phyloP scores from a whole-genome alignment of 371 early-diverging fungal genomes.

The Lichtheimia hyalospora region DNA sequence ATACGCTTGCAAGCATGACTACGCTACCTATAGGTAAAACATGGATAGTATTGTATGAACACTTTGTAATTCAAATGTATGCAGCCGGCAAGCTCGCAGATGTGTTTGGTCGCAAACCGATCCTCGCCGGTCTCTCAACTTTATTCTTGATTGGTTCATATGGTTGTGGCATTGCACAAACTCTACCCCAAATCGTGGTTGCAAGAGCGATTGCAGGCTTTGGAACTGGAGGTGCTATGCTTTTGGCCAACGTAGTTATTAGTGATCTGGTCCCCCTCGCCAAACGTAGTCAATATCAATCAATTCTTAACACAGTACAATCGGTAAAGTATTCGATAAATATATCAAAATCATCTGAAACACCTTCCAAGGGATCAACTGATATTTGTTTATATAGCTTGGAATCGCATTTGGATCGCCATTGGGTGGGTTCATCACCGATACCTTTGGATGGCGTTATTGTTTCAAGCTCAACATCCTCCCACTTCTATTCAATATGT shows the following conservation, averaged over 20 bases:
- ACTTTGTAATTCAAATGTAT: too few relatives aligned
- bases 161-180: slow-evolving; percentile 54
- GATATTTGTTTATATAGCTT: too few relatives aligned
- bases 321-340: slow-evolving; percentile 22
- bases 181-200: slow-evolving; percentile 68
- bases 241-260: slow-evolving; percentile 8
- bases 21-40: too few relatives aligned
- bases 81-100: slow-evolving; percentile 10
- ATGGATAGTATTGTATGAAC: too few relatives aligned
- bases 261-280: slow-evolving; percentile 31
- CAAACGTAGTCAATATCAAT: slow-evolving; percentile 33
- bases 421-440: slow-evolving; percentile 53
- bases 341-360: too few relatives aligned
- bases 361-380: too few relatives aligned
- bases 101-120: slow-evolving; percentile 9
- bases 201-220: slow-evolving; percentile 75
- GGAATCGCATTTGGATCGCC: slow-evolving; percentile 23
- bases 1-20: too few relatives aligned
- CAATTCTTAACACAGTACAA: slow-evolving; percentile 34
- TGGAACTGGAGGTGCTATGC: slow-evolving; percentile 70
- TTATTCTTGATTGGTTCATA: slow-evolving; percentile 26
- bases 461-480: slow-evolving; percentile 79
- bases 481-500: slow-evolving; percentile 33
- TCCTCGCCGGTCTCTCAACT: neutral
- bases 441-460: slow-evolving; percentile 61